Base-by-base conservation (phyloP, 169 alveolate genomes). In the Cardiosporidium cionae region DNA sequence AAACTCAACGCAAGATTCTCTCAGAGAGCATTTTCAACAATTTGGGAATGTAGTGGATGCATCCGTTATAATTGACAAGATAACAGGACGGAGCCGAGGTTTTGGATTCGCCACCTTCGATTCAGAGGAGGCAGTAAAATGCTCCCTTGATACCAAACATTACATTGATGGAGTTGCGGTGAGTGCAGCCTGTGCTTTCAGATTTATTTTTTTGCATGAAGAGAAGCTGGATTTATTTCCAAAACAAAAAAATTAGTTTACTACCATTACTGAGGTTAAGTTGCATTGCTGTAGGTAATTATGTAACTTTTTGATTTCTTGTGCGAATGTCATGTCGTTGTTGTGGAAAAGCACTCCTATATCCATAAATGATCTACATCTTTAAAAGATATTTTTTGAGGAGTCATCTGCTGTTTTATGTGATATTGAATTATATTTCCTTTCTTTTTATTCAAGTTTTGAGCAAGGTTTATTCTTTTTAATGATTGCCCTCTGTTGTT, bases 41-140 rank as follows among this genome's bases (percentile, higher is more conserved):
- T 81, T 69, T 79, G 87, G 87, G 3, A 83, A 77, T 52, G 74
- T 81, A 22, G 84, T 67, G 27, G 87, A 81, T 67, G 54, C 81
- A 2, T 78, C 65, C 27, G 87, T 81, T 6, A 37, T 81, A 0
- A 68, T 82, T 7, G 87, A 81, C 64, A 81, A 78, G 69, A 44
- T 79, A 22, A 88, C 96, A 2, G 94, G 95, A 7, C 76, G 95
- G 54, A 86, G 91, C 36, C 81, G 96, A 73, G 96, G 97, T n/a
- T 93, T 91, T 79, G 97, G 95, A 7, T 93, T 90, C 78, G 83
- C 91, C 35, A 91, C 92, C 32, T 74, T 86, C 66, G 72, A 74
- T 6, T 68, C 78, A 0, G 79, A 63, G 22, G 83, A 75, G 7
- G 65, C 86, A 29, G 78, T 82, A 16, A 65, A 74, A n/a, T 70